A percentile compares a stretch with the other conserved stretches of the same genome.
These are phyloP conservation scores for Colletotrichum aenigma DNA, from an alignment of 2,329 filamentous ascomycete species.

Conservation along the genomic window DNA sequence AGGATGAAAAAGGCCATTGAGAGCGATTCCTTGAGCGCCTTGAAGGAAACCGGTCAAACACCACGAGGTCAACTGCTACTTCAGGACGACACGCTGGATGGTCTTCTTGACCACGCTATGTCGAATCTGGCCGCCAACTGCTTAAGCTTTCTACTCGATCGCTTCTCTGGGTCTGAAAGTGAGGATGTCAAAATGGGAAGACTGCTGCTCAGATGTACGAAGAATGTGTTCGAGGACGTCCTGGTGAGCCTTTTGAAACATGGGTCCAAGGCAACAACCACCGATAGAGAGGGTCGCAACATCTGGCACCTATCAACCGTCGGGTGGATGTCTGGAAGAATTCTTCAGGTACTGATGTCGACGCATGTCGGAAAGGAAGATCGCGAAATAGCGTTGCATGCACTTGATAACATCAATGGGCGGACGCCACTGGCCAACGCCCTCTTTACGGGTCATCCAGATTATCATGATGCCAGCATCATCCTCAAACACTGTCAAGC, in stretches of 20 bases:
- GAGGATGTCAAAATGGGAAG: background rate
- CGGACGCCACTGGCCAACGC: background rate
- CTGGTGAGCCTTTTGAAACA: background rate
- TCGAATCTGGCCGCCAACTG: background rate
- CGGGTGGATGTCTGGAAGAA: background rate
- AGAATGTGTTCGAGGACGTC: background rate
- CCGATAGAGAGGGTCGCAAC: background rate
- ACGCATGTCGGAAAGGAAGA: background rate
- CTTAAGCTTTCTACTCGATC: background rate
- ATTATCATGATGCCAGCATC: background rate
- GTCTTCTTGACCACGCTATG: background rate
- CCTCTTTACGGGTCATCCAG: background rate
- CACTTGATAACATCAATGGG: background rate
- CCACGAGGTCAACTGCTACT: background rate
- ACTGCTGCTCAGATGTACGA: background rate
- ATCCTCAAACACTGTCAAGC: background rate
- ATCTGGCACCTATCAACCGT: background rate
- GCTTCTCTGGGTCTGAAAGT: background rate
- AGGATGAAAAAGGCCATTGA: background rate
- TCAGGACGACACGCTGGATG: background rate
- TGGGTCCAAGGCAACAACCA: background rate
- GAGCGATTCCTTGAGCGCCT: background rate
- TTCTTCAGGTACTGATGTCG: background rate
- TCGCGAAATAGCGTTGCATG: background rate
- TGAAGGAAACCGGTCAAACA: background rate